Evolutionary conservation across 441 rosid species (phyloP).

Genomic region (Euphorbia schlechtendalii): DNA sequence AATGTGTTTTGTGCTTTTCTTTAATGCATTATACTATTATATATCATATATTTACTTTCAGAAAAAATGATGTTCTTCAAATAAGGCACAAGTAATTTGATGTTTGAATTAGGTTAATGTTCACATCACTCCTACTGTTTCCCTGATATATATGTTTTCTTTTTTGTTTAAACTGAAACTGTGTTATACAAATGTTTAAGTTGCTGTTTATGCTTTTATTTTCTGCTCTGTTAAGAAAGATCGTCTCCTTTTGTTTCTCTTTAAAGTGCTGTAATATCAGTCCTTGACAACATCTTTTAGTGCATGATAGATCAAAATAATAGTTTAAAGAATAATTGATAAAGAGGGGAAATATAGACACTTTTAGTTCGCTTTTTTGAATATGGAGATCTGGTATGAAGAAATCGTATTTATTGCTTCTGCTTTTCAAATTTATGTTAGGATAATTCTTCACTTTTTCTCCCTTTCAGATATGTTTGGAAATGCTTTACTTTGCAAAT

Average conservation of each 20-base stretch:
- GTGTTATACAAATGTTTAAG: not conserved
- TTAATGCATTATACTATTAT: not conserved
- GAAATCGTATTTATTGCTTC: not conserved
- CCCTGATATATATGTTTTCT: not conserved
- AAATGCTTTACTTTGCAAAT: conserved; percentile 92
- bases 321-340: not conserved
- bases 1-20: too few species aligned
- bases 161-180: not conserved
- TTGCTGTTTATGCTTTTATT: not conserved
- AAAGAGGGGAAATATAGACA: not conserved
- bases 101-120: not conserved
- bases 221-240: not conserved
- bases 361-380: not conserved
- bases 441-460: conserved; percentile 18
- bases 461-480: conserved; percentile 65
- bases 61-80: not conserved
- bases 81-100: not conserved
- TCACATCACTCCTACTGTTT: not conserved
- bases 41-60: not conserved
- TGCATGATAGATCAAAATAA: not conserved
- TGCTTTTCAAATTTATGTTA: too few species aligned
- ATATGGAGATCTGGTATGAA: not conserved
- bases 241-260: not conserved
- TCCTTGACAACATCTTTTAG: not conserved
- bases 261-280: not conserved